Conservation (phyloP, 2,329 filamentous ascomycete species). For the Neurospora crassa region DNA sequence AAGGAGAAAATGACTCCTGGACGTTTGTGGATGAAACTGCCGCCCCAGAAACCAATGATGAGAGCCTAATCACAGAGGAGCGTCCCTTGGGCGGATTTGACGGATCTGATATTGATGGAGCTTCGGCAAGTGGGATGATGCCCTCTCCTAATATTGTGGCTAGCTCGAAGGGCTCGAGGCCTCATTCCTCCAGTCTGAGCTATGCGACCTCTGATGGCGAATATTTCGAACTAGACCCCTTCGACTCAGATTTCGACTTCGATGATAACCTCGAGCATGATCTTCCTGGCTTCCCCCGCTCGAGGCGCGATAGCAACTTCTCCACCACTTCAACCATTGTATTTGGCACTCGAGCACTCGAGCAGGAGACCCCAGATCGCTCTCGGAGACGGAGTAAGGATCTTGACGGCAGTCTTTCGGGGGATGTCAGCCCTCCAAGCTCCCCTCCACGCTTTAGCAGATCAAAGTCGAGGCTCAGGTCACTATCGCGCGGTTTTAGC, state of each 20-base stretch:
- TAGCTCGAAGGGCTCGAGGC: not conserved
- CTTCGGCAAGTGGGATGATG: not conserved
- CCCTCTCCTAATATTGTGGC: not conserved
- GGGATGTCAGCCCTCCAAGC: constrained; percentile 36
- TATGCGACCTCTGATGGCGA: not conserved
- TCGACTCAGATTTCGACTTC: constrained; percentile 7
- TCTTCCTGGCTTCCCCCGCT: constrained; percentile 9
- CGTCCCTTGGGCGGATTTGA: not conserved
- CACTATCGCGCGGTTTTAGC: constrained; percentile 32
- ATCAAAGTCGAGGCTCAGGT: constrained; percentile 23
- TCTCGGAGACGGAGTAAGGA: constrained; percentile 24
- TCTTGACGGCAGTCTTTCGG: constrained; percentile 22
- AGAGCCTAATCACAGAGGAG: not conserved
- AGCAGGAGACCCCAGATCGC: constrained; percentile 35
- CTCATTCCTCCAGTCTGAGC: not conserved
- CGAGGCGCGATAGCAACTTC: constrained; percentile 21
- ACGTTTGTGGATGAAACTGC: not conserved
- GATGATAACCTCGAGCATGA: constrained; percentile 10
- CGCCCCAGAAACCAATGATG: not conserved
- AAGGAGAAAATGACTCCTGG: constrained; percentile 1
- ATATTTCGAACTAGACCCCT: not conserved
- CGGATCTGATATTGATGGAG: not conserved
- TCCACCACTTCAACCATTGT: constrained; percentile 31
- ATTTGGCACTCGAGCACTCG: constrained; percentile 27
- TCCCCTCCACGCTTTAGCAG: constrained; percentile 33